A percentile compares a stretch with the other conserved stretches of the same genome.
Conservation (phyloP, 257 asterid genomes). For the Ocimum tenuiflorum region DNA sequence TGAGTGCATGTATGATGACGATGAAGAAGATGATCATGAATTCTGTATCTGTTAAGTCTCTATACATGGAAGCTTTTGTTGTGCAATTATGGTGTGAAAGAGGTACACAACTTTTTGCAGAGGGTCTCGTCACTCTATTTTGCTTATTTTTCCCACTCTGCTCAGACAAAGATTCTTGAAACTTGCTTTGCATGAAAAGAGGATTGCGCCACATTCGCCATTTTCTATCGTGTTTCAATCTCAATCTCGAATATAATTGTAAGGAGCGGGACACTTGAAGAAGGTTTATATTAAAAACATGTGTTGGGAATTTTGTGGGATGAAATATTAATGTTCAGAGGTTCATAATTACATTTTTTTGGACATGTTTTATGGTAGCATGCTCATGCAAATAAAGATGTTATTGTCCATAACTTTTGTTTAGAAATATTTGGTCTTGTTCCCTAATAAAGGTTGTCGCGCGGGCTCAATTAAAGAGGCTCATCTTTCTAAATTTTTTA, state of each 20-base stretch:
- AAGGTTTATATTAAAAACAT: background rate
- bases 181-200: constrained; percentile 15
- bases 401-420: constrained; percentile 27
- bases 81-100: constrained; percentile 10
- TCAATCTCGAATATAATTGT: too few species aligned
- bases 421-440: constrained; percentile 22
- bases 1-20: constrained; percentile 9
- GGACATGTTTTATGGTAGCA: too few species aligned
- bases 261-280: background rate
- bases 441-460: constrained; percentile 36
- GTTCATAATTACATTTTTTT: too few species aligned
- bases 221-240: background rate
- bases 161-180: constrained; percentile 6
- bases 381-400: constrained; percentile 33
- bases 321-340: too few species aligned
- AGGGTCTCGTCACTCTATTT: constrained; percentile 9
- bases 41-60: constrained; percentile 9
- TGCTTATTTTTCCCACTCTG: background rate
- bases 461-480: constrained; percentile 33
- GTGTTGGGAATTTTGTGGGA: background rate
- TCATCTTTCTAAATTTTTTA: constrained; percentile 25
- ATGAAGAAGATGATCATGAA: background rate
- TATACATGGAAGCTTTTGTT: background rate
- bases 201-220: too few species aligned
- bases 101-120: constrained; percentile 12